phyloP scores from a whole-genome alignment of 2,329 filamentous ascomycete species.

The Ramularia endophylla region DNA sequence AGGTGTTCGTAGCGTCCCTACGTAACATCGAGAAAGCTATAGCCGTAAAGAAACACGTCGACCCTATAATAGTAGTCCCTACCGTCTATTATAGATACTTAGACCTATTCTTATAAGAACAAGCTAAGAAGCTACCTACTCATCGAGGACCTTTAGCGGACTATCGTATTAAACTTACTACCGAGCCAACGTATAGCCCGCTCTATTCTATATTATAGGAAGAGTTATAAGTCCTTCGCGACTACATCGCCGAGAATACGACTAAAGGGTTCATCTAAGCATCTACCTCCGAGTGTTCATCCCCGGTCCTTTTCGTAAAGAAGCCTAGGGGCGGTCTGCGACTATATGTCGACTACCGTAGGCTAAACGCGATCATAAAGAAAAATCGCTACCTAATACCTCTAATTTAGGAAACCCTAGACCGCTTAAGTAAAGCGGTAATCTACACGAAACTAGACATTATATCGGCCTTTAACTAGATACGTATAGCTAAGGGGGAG shows the following conservation, averaged over 20 bases:
- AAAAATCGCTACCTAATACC: neutral
- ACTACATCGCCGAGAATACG: neutral
- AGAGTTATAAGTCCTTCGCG: neutral
- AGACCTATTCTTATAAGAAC: too few species aligned
- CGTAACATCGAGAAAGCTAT: too few species aligned
- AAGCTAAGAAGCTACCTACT: too few species aligned
- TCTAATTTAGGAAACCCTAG: neutral
- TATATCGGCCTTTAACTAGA: slow-evolving; percentile 8
- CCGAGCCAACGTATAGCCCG: too few species aligned
- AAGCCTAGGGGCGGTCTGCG: neutral
- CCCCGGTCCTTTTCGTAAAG: neutral
- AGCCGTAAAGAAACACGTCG: too few species aligned
- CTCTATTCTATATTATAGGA: neutral
- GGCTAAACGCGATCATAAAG: neutral
- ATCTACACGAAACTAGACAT: slow-evolving; percentile 18
- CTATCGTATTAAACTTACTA: too few species aligned
- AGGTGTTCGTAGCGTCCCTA: too few species aligned
- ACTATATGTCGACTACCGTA: neutral
- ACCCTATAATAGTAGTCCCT: too few species aligned
- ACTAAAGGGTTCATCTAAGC: neutral
- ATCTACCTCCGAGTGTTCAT: neutral
- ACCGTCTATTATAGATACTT: too few species aligned
- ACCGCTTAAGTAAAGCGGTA: neutral
- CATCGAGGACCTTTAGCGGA: too few species aligned
- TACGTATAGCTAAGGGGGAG: slow-evolving; percentile 3